Conservation (phyloP, 108 stramenopile genomes). For the Pseudonitzschia multiseries region DNA sequence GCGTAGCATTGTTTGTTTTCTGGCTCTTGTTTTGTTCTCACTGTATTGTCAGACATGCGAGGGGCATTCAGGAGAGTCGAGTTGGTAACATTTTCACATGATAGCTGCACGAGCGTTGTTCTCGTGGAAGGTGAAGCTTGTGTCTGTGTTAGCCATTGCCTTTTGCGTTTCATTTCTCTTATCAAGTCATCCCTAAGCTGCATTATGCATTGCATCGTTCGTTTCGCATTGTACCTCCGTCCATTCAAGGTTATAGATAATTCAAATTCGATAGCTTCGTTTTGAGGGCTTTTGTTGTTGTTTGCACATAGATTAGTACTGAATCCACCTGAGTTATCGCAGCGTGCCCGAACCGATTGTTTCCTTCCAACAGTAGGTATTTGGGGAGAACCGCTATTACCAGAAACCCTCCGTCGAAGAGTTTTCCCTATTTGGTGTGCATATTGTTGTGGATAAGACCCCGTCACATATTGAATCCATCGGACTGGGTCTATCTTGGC, state of each 20-base stretch:
- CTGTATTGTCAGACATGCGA: no score
- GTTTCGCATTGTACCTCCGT: constrained; percentile 66
- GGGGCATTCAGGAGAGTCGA: background rate
- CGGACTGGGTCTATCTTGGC: constrained; percentile 66
- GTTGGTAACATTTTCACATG: background rate
- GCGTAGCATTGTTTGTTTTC: background rate
- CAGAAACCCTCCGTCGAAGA: constrained; percentile 18
- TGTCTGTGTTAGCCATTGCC: constrained; percentile 17
- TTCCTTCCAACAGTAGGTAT: constrained; percentile 12
- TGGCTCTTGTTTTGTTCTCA: background rate
- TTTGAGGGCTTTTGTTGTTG: constrained; percentile 20
- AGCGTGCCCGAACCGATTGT: background rate
- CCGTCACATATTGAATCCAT: constrained; percentile 59
- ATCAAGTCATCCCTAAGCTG: constrained; percentile 72
- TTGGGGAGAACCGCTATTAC: constrained; percentile 6
- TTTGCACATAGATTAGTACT: background rate
- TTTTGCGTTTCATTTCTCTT: constrained; percentile 42
- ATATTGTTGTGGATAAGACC: constrained; percentile 38
- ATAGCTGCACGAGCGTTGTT: background rate
- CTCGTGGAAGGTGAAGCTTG: constrained; percentile 8
- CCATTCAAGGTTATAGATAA: constrained; percentile 69
- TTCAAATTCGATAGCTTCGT: constrained; percentile 75
- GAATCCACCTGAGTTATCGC: background rate
- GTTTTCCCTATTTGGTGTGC: constrained; percentile 18
- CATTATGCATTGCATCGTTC: constrained; percentile 67